phyloP scores from a whole-genome alignment of 164 flowering plant species.

The Tinospora cordifolia region DNA sequence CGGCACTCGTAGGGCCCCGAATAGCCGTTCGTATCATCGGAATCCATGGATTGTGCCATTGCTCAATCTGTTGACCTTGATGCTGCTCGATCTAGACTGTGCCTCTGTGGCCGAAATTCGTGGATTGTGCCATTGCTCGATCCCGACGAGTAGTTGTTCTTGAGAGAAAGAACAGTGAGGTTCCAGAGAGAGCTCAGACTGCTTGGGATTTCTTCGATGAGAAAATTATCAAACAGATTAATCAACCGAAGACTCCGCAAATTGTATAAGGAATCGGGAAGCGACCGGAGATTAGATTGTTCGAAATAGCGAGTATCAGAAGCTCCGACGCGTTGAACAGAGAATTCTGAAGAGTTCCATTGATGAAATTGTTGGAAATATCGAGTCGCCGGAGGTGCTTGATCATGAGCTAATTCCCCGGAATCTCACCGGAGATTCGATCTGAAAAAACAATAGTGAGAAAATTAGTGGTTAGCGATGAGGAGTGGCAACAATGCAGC shows the following conservation, averaged over 20 bases:
- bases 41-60: too few species aligned
- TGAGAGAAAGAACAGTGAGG: conserved; percentile 50
- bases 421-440: conserved; percentile 61
- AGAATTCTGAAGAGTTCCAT: conserved; percentile 63
- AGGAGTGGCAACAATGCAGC: too few species aligned
- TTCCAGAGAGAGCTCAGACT: conserved; percentile 31
- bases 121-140: too few species aligned
- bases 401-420: conserved; percentile 49
- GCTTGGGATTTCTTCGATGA: conserved; percentile 56
- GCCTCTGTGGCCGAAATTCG: too few species aligned
- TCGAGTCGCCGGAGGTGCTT: conserved; percentile 53
- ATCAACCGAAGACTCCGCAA: conserved; percentile 47
- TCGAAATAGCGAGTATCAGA: conserved; percentile 46
- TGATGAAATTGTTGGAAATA: conserved; percentile 73
- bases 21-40: too few species aligned
- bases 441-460: too few species aligned
- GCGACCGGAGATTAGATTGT: conserved; percentile 59
- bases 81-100: too few species aligned
- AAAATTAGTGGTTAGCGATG: too few species aligned
- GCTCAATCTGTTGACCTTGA: too few species aligned
- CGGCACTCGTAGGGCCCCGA: too few species aligned
- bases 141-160: conserved; percentile 52
- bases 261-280: conserved; percentile 30
- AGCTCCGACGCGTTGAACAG: conserved; percentile 54
- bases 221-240: conserved; percentile 70